These are phyloP conservation scores for Pleurotus cornucopiae DNA, from an alignment of 768 basidiomycete genomes.

Conservation along the genomic window DNA sequence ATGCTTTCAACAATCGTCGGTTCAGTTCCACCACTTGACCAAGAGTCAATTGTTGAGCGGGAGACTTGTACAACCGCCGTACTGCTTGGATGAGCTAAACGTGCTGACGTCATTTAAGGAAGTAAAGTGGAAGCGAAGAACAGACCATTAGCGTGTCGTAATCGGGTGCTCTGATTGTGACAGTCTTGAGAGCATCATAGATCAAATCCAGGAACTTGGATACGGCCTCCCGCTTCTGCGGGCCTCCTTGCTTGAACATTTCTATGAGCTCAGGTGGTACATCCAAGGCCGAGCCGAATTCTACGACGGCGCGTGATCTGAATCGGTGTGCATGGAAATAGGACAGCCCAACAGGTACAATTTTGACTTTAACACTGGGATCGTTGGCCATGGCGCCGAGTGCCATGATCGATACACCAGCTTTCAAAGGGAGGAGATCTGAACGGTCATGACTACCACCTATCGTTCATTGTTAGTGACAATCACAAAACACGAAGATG, in stretches of 20 bases:
- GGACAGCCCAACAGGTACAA: constrained; percentile 80
- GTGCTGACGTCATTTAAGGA: constrained; percentile 8
- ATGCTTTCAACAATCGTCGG: constrained; percentile 89
- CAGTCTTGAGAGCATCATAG: constrained; percentile 91
- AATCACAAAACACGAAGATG: not conserved
- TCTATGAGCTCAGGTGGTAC: constrained; percentile 88
- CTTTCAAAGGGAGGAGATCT: constrained; percentile 93
- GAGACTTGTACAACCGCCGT: constrained; percentile 88
- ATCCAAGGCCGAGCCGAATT: constrained; percentile 88
- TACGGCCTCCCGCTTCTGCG: constrained; percentile 86
- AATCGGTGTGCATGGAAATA: constrained; percentile 83
- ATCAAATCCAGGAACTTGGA: constrained; percentile 85
- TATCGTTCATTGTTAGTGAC: constrained; percentile 23
- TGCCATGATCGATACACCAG: constrained; percentile 97
- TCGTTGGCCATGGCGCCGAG: constrained; percentile 96
- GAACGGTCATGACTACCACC: constrained; percentile 98
- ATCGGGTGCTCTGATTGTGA: constrained; percentile 93
- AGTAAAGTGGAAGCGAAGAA: constrained; percentile 7
- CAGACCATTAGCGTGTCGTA: constrained; percentile 96
- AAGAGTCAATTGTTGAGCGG: constrained; percentile 88
- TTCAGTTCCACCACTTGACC: constrained; percentile 96
- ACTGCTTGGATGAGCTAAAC: constrained; percentile 90
- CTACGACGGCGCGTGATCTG: constrained; percentile 94
- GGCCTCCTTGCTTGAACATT: constrained; percentile 88
- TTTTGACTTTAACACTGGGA: constrained; percentile 80